These are phyloP conservation scores for Heterobasidion irregulare DNA, from an alignment of 1,284 basidiomycete species.

Conservation along the genomic window DNA sequence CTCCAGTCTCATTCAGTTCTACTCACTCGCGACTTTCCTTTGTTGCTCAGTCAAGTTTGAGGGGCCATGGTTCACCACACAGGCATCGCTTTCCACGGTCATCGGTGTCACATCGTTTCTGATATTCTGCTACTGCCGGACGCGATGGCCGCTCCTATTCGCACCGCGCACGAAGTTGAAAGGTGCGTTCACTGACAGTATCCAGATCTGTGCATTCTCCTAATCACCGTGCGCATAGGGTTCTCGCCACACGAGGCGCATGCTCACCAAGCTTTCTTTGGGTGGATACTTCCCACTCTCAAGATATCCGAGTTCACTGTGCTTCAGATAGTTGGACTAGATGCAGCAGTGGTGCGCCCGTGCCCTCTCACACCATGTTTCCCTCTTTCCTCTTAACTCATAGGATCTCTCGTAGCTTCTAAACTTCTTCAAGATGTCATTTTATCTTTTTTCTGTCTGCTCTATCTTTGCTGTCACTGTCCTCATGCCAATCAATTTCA, in stretches of 20 bases:
- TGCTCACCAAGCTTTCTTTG: slow-evolving; percentile 78
- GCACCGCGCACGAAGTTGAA: slow-evolving; percentile 92
- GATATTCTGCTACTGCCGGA: slow-evolving; percentile 82
- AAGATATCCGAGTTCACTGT: slow-evolving; percentile 87
- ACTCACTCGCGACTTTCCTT: background rate
- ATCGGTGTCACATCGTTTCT: slow-evolving; percentile 82
- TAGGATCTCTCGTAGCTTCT: slow-evolving; percentile 51
- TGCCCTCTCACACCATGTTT: background rate
- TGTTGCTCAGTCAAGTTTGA: slow-evolving; percentile 54
- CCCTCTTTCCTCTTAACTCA: background rate
- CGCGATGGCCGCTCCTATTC: slow-evolving; percentile 84
- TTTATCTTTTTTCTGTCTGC: slow-evolving; percentile 83
- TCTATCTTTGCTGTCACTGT: slow-evolving; percentile 73
- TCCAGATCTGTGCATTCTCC: background rate
- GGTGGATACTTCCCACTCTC: slow-evolving; percentile 93
- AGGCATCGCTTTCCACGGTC: slow-evolving; percentile 69
- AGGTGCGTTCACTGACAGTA: slow-evolving; percentile 38
- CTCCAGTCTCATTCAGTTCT: background rate
- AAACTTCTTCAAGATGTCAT: slow-evolving; percentile 93
- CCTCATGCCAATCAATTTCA: slow-evolving; percentile 87
- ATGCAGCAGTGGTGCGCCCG: slow-evolving; percentile 79
- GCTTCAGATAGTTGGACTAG: slow-evolving; percentile 93
- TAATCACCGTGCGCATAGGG: slow-evolving; percentile 32
- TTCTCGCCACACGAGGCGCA: slow-evolving; percentile 90
- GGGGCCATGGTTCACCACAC: slow-evolving; percentile 92